phyloP scores from a whole-genome alignment of 1,139 yeast genomes.

The Magnusiomyces tetraspermus region DNA sequence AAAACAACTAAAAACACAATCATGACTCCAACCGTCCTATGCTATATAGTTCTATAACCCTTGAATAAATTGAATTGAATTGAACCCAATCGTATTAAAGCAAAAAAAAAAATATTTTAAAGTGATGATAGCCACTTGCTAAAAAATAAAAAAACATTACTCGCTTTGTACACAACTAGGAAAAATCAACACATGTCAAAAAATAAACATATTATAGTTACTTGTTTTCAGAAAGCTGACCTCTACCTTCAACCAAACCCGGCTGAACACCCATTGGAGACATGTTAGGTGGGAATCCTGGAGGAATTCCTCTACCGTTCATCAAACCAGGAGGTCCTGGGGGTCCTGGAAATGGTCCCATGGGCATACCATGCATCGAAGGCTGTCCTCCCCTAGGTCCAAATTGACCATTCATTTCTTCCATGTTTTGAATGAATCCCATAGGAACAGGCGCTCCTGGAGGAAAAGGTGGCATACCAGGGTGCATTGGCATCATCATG shows the following conservation, averaged over 20 bases:
- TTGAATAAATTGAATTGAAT: too few species aligned
- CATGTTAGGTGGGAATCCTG: neutral
- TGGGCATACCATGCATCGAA: neutral
- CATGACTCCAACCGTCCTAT: too few species aligned
- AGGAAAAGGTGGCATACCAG: conserved; percentile 1
- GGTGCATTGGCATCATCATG: neutral
- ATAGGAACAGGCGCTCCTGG: neutral
- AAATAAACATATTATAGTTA: neutral
- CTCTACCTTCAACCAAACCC: neutral
- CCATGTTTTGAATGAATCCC: neutral
- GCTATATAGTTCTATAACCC: too few species aligned
- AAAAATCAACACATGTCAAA: neutral
- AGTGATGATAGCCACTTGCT: too few species aligned
- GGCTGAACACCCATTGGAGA: neutral
- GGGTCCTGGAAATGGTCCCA: neutral
- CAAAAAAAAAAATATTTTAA: too few species aligned
- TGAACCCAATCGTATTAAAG: too few species aligned
- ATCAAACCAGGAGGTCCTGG: neutral
- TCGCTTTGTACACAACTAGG: too few species aligned
- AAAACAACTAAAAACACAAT: too few species aligned
- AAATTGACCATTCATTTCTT: neutral
- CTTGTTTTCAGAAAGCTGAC: neutral
- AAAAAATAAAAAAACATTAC: neutral
- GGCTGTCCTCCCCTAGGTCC: neutral
- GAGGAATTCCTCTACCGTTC: neutral